Evolutionary conservation across 495 filamentous ascomycete species (phyloP).

Genomic region (Aeminium ludgeri): DNA sequence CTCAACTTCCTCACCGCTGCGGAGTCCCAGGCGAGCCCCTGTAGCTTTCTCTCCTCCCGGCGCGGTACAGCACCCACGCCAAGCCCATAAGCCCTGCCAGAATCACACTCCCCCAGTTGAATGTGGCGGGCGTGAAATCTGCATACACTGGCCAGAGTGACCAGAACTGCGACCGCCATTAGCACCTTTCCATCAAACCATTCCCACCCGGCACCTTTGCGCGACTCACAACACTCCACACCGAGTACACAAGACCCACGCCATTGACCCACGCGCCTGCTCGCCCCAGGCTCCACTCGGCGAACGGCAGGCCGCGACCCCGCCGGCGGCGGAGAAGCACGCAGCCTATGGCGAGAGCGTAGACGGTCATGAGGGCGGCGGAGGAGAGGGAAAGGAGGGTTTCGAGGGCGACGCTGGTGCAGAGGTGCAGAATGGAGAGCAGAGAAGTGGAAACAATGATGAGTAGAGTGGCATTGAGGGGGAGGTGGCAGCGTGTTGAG

Average conservation of each 20-base stretch:
- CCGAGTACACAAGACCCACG: not conserved
- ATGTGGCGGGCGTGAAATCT: not conserved
- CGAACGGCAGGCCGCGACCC: not conserved
- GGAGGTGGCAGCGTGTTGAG: constrained; percentile 3
- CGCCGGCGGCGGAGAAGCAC: not conserved
- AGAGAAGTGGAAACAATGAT: constrained; percentile 9
- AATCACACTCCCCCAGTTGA: constrained; percentile 6
- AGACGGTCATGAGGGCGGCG: constrained; percentile 6
- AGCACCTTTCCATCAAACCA: too few species aligned
- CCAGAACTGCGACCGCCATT: constrained; percentile 2
- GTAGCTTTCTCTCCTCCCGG: not conserved
- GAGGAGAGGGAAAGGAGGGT: constrained; percentile 14
- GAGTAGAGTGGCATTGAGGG: constrained; percentile 12
- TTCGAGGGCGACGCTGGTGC: constrained; percentile 15
- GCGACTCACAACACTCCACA: not conserved
- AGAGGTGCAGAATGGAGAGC: constrained; percentile 18
- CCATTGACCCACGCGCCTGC: constrained; percentile 6
- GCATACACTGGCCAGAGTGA: constrained; percentile 5
- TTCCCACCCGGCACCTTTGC: too few species aligned
- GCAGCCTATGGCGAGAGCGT: constrained; percentile 12
- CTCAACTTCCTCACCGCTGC: too few species aligned
- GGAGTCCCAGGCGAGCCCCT: too few species aligned
- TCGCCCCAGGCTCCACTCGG: constrained; percentile 7
- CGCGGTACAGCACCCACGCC: not conserved
- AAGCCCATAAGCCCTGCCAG: not conserved